Evolutionary conservation across 2,329 filamentous ascomycete species (phyloP).

Genomic region (Incumbomyces lentus): DNA sequence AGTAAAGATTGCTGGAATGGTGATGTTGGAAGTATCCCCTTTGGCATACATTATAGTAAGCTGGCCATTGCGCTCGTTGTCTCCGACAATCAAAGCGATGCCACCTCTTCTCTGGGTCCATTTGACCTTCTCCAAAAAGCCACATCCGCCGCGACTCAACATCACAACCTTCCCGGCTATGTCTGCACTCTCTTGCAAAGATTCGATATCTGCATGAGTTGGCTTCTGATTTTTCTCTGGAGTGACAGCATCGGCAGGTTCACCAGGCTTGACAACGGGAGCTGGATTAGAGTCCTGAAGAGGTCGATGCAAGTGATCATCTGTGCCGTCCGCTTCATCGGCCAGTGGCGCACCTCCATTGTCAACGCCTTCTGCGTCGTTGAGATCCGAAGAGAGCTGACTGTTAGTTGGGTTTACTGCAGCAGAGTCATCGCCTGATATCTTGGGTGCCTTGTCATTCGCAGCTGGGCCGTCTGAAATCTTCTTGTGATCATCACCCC

Average conservation of each 20-base stretch:
- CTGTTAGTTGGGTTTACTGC: conserved; percentile 6
- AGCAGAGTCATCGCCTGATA: neutral
- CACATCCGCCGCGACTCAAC: conserved; percentile 84
- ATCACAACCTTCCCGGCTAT: conserved; percentile 89
- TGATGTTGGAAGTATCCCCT: conserved; percentile 88
- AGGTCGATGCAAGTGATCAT: conserved; percentile 66
- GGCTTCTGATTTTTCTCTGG: conserved; percentile 24
- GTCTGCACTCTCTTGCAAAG: conserved; percentile 80
- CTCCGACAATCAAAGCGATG: conserved; percentile 82
- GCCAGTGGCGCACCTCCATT: conserved; percentile 21
- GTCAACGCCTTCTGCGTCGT: conserved; percentile 1
- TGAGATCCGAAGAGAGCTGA: conserved; percentile 1
- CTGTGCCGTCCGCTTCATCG: conserved; percentile 61
- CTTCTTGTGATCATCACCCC: conserved; percentile 54
- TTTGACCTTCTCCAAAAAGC: conserved; percentile 92
- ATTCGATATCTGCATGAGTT: conserved; percentile 81
- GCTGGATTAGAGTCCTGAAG: conserved; percentile 34
- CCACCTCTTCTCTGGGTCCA: conserved; percentile 91
- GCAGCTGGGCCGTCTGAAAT: conserved; percentile 24
- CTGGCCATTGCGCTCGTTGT: conserved; percentile 78
- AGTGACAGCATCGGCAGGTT: conserved; percentile 24
- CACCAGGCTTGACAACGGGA: conserved; percentile 25
- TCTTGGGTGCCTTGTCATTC: conserved; percentile 20
- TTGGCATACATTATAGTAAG: conserved; percentile 97
- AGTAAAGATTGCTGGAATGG: conserved; percentile 89